Evolutionary conservation across 345 rosid genomes (phyloP).

Genomic region (Euclidium syriacum): DNA sequence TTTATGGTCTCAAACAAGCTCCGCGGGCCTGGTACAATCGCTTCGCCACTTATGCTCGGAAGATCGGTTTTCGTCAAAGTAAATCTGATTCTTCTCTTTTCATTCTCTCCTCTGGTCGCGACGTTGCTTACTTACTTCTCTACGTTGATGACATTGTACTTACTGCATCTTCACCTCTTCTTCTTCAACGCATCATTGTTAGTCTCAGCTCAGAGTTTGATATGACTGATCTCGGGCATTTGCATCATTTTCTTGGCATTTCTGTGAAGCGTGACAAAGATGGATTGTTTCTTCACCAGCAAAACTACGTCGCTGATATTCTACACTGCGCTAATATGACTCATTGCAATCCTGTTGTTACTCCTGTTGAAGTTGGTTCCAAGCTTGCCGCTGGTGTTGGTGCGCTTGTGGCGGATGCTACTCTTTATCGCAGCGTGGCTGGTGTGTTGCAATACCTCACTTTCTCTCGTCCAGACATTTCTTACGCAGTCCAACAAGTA

Average conservation of each 20-base stretch:
- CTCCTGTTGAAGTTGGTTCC: not conserved
- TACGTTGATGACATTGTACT: not conserved
- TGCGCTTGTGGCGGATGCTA: not conserved
- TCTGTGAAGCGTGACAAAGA: not conserved
- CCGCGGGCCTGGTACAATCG: not conserved
- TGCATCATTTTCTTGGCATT: constrained; percentile 5
- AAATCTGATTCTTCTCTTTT: not conserved
- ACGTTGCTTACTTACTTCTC: not conserved
- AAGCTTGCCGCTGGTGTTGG: not conserved
- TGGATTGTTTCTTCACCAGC: not conserved
- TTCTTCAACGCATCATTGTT: not conserved
- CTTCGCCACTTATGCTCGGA: not conserved
- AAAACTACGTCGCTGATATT: not conserved
- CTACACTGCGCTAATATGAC: not conserved
- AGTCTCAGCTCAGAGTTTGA: not conserved
- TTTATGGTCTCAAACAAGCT: not conserved
- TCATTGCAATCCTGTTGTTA: not conserved
- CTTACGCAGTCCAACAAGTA: not conserved
- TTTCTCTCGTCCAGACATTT: not conserved
- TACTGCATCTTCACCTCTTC: not conserved
- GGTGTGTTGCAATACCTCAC: not conserved
- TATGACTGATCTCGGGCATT: not conserved
- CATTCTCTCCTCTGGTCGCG: not conserved
- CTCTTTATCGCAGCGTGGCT: not conserved
- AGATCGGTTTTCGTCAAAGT: not conserved